A percentile compares a stretch with the other conserved stretches of the same genome.
Conservation (phyloP, 768 basidiomycete species). For the Termitomyces sp. region DNA sequence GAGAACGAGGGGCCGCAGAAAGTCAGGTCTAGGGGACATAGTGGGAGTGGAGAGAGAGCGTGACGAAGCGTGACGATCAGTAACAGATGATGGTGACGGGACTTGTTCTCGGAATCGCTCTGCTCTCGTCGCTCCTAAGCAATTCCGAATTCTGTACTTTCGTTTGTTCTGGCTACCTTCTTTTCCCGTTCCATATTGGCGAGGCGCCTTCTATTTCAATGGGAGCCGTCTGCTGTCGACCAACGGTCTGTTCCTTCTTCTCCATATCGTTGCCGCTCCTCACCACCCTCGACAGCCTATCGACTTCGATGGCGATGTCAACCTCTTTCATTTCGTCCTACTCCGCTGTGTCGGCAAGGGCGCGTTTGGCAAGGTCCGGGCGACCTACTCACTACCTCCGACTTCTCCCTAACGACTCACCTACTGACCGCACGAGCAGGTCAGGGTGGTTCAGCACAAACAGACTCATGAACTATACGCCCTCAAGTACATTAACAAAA, state of each 20-base stretch:
- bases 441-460: slow-evolving; percentile 99
- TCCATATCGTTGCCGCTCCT: too few relatives aligned
- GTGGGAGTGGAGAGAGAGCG: not conserved
- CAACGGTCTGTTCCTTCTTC: slow-evolving; percentile 48
- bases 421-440: slow-evolving; percentile 43
- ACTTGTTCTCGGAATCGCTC: not conserved
- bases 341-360: slow-evolving; percentile 97
- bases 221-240: slow-evolving; percentile 86
- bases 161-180: slow-evolving; percentile 11
- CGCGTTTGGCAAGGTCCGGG: slow-evolving; percentile 90
- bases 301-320: slow-evolving; percentile 94
- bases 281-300: slow-evolving; percentile 56
- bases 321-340: slow-evolving; percentile 95
- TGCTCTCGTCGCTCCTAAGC: not conserved
- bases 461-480: slow-evolving; percentile 96
- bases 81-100: slow-evolving; percentile 6
- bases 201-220: slow-evolving; percentile 31
- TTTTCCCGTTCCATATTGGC: not conserved
- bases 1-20: slow-evolving; percentile 76
- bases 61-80: slow-evolving; percentile 3
- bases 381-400: slow-evolving; percentile 8
- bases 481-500: slow-evolving; percentile 98
- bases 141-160: not conserved
- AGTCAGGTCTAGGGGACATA: slow-evolving; percentile 29
- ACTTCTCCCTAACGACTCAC: not conserved